Conservation (phyloP, 2,329 filamentous ascomycete genomes). For the Fusarium burgessii region DNA sequence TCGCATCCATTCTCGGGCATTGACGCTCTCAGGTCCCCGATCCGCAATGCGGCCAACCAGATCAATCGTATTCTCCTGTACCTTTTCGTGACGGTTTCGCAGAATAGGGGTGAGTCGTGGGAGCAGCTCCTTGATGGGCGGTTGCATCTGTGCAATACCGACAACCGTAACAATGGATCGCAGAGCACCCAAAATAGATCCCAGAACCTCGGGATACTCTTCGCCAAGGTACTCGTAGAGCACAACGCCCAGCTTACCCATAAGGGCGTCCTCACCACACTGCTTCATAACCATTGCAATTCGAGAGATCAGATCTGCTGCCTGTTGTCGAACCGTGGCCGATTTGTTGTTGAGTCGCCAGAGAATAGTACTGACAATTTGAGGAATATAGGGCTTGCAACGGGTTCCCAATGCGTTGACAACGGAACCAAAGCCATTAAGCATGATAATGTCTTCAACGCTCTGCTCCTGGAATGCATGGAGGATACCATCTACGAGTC, state of each 20-base stretch:
- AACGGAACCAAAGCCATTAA: slow-evolving; percentile 97
- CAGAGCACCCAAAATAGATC: slow-evolving; percentile 93
- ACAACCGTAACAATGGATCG: slow-evolving; percentile 98
- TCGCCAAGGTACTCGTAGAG: slow-evolving; percentile 98
- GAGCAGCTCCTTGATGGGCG: slow-evolving; percentile 94
- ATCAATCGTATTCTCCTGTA: slow-evolving; percentile 99
- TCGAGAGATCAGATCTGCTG: slow-evolving; percentile 93
- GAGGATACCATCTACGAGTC: slow-evolving; percentile 93
- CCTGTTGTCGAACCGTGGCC: slow-evolving; percentile 94
- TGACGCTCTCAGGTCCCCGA: slow-evolving; percentile 94
- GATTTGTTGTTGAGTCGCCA: slow-evolving; percentile 99
- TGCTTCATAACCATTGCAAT: slow-evolving; percentile 99
- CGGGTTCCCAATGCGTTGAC: slow-evolving; percentile 94
- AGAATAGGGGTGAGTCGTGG: slow-evolving; percentile 97
- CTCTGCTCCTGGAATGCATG: slow-evolving; percentile 98
- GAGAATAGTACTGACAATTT: slow-evolving; percentile 96
- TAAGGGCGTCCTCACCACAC: slow-evolving; percentile 93
- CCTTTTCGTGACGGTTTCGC: slow-evolving; percentile 98
- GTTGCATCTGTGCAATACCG: slow-evolving; percentile 98
- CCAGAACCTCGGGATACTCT: slow-evolving; percentile 97
- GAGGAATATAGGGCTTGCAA: slow-evolving; percentile 95
- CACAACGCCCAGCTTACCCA: slow-evolving; percentile 94
- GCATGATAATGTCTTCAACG: slow-evolving; percentile 93
- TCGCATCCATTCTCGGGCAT: slow-evolving; percentile 98
- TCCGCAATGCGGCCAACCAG: slow-evolving; percentile 98